A percentile compares a stretch with the other conserved stretches of the same genome.
These are phyloP conservation scores for Andrographis paniculata DNA, from an alignment of 305 asterid species.

Conservation along the genomic window DNA sequence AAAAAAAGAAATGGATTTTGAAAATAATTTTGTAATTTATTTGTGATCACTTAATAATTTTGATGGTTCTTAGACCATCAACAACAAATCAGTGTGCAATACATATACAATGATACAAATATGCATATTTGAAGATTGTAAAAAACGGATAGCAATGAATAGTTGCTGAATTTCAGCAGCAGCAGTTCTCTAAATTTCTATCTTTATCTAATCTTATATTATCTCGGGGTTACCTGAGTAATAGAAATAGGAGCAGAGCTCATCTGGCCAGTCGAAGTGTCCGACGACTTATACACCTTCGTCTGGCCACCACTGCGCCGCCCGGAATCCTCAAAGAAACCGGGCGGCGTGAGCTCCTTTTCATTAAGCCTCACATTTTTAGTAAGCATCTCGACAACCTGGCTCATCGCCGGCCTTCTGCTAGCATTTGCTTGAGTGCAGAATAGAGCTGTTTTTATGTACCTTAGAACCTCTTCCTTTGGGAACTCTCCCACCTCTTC, in stretches of 20 bases:
- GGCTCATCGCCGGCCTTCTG: slow-evolving; percentile 64
- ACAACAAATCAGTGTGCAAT: too few species aligned
- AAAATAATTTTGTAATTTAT: too few species aligned
- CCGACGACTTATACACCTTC: slow-evolving; percentile 33
- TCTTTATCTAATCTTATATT: too few species aligned
- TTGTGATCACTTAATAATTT: too few species aligned
- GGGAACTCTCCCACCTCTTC: slow-evolving; percentile 41
- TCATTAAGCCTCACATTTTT: slow-evolving; percentile 49
- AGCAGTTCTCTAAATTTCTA: too few species aligned
- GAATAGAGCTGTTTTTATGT: slow-evolving; percentile 56
- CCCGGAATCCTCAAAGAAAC: slow-evolving; percentile 40
- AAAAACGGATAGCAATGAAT: too few species aligned
- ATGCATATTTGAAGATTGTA: too few species aligned
- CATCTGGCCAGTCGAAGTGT: slow-evolving; percentile 35
- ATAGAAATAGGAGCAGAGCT: slow-evolving; percentile 32
- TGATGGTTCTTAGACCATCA: too few species aligned
- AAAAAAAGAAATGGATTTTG: too few species aligned
- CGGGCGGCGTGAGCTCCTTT: slow-evolving; percentile 55
- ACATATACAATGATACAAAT: too few species aligned
- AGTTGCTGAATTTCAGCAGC: too few species aligned
- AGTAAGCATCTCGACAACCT: slow-evolving; percentile 56
- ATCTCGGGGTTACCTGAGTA: slow-evolving; percentile 35
- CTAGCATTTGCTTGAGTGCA: slow-evolving; percentile 55
- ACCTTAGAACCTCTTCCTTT: slow-evolving; percentile 37
- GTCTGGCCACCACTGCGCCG: slow-evolving; percentile 11